phyloP scores from a whole-genome alignment of 1,139 yeast genomes.

The Sugiyamaella paludigena region DNA sequence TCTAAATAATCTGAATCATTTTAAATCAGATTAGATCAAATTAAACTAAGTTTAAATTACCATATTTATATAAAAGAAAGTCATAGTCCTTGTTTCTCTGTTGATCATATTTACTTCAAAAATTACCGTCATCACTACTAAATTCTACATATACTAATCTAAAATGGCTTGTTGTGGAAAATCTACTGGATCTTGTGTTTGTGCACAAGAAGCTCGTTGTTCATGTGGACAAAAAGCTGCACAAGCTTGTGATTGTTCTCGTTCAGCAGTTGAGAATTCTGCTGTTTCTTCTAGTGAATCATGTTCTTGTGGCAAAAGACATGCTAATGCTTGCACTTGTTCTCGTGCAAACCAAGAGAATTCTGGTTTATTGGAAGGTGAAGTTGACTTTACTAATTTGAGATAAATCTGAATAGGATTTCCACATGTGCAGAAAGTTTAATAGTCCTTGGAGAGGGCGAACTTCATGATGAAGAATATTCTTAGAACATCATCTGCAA shows the following conservation, averaged over 20 bases:
- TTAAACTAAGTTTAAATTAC: too few species aligned
- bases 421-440: too few species aligned
- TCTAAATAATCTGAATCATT: too few species aligned
- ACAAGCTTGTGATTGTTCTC: slow-evolving; percentile 40
- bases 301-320: slow-evolving; percentile 44
- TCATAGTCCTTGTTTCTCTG: too few species aligned
- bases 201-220: slow-evolving; percentile 43
- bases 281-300: slow-evolving; percentile 28
- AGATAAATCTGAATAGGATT: slow-evolving; percentile 23
- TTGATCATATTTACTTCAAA: neutral
- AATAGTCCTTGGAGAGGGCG: too few species aligned
- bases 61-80: too few species aligned
- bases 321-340: slow-evolving; percentile 41
- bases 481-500: too few species aligned
- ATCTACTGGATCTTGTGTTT: slow-evolving; percentile 36
- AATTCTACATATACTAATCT: too few species aligned
- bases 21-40: too few species aligned
- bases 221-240: slow-evolving; percentile 45
- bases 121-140: neutral
- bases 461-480: too few species aligned
- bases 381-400: slow-evolving; percentile 42
- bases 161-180: slow-evolving; percentile 39
- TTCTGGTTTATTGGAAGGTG: slow-evolving; percentile 40
- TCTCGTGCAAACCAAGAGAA: slow-evolving; percentile 36
- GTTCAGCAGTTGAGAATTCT: slow-evolving; percentile 38